Conservation (phyloP, 2,329 filamentous ascomycete genomes). For the Ophiostoma piceae region DNA sequence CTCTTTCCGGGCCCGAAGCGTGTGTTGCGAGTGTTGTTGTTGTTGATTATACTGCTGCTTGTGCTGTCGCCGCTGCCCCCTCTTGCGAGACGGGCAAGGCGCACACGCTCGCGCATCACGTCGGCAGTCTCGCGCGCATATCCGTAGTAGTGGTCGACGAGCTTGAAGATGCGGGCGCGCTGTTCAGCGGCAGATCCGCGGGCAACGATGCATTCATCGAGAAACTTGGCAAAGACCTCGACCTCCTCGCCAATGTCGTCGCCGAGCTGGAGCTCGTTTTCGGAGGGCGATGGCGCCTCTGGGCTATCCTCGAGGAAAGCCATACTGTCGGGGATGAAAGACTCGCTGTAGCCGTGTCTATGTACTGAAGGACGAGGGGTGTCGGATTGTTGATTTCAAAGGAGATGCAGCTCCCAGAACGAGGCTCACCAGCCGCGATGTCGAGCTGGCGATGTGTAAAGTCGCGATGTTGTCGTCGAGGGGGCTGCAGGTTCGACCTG, state of each 20-base stretch:
- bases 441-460: not conserved
- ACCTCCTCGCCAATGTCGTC: constrained; percentile 68
- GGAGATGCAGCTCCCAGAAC: not conserved
- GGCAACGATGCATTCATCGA: constrained; percentile 65
- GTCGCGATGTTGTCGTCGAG: not conserved
- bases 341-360: not conserved
- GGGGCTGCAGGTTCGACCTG: not conserved
- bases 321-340: constrained; percentile 26
- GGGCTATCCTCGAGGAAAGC: constrained; percentile 34
- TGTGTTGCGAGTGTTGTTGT: constrained; percentile 11
- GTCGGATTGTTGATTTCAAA: not conserved
- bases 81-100: constrained; percentile 29
- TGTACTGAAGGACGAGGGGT: not conserved
- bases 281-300: constrained; percentile 28
- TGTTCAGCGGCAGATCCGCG: constrained; percentile 48
- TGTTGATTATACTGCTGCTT: constrained; percentile 18
- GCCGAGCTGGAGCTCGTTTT: constrained; percentile 19
- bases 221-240: constrained; percentile 74
- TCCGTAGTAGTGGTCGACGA: constrained; percentile 61
- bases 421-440: not conserved
- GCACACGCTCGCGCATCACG: constrained; percentile 40
- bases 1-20: not conserved
- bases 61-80: constrained; percentile 24
- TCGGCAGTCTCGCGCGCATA: constrained; percentile 46
- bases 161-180: constrained; percentile 61